Conservation (phyloP, 495 filamentous ascomycete genomes). For the Tuber melanosporum region DNA sequence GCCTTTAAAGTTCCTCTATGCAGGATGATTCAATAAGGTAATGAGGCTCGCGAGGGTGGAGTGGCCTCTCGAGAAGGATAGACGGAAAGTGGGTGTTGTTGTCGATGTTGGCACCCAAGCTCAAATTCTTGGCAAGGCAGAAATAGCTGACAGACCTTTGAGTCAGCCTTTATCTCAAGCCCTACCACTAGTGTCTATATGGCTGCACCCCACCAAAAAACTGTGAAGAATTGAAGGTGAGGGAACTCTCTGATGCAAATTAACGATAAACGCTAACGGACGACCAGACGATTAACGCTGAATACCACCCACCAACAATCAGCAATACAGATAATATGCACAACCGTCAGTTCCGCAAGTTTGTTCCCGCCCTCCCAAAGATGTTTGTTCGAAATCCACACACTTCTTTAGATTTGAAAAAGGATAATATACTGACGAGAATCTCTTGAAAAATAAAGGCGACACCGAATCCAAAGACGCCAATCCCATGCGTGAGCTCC, state of each 20-base stretch:
- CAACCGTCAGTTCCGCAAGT: slow-evolving; percentile 29
- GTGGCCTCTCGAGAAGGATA: slow-evolving; percentile 15
- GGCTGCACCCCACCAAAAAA: slow-evolving; percentile 27
- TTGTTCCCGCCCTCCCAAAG: slow-evolving; percentile 32
- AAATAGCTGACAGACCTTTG: slow-evolving; percentile 1
- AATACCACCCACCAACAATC: slow-evolving; percentile 8
- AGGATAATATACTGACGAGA: slow-evolving; percentile 26
- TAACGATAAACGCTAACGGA: slow-evolving; percentile 18
- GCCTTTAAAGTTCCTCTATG: neutral
- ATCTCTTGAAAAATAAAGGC: slow-evolving; percentile 45
- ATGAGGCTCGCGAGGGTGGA: slow-evolving; percentile 21
- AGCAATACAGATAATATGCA: neutral
- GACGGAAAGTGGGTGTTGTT: slow-evolving; percentile 15
- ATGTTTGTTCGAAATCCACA: neutral
- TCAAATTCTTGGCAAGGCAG: neutral
- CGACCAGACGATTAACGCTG: slow-evolving; percentile 29
- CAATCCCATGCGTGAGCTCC: slow-evolving; percentile 99
- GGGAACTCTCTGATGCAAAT: neutral
- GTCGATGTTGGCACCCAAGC: slow-evolving; percentile 31
- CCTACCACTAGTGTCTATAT: slow-evolving; percentile 11
- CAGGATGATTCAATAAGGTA: neutral
- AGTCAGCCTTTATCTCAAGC: neutral
- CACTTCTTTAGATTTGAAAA: slow-evolving; percentile 10
- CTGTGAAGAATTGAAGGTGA: slow-evolving; percentile 4
- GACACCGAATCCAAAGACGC: slow-evolving; percentile 79